Base-by-base conservation (phyloP, 768 basidiomycete genomes). In the Cystobasidium tubakii region DNA sequence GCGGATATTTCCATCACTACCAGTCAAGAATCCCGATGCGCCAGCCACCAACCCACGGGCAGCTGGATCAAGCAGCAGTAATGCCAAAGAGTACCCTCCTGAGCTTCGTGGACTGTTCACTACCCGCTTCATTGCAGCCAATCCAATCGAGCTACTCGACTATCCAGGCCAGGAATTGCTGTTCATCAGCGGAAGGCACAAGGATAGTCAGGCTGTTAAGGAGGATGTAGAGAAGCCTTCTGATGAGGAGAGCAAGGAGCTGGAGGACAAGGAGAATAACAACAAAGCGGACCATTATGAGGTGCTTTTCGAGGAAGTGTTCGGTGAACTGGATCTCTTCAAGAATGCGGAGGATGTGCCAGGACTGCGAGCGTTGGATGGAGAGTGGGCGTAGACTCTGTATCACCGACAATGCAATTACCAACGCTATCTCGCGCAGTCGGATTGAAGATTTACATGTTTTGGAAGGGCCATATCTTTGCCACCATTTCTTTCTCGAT, bases 21-120 rank as follows among this genome's bases (percentile, higher is more conserved):
- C 73, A 73, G 74, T 88, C 62, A 88, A 87, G 81, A 87, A 88
- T 74, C 86, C 86, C 0, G 81, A 84, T 0, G 85, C 79, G 83
- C 12, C 86, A 86, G 77, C 84, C 86, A 0, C 81, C 83, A 1
- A 82, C 81, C 70, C 82, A 87, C 62, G 82, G 86, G 83, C 76
- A 79, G 0, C 78, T 54, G 66, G 42, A 23, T 1, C 88, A 87
- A 76, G 86, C 86, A 7, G 86, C 86, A 7, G 83, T 82, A 3
- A 77, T 79, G 1, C 77, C 1, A 27, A 62, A 31, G 36, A 73
- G 65, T 77, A 71, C 55, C 76, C 77, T 1, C 39, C 72, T 12
- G 64, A 64, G 29, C 73, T 77, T 55, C 23, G 62, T 31, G 33
- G 72, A 9, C 74, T 76, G 36, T 78, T 79, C 17, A 82, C 80